Conservation (phyloP, 164 flowering plant genomes). For the Piper longum region DNA sequence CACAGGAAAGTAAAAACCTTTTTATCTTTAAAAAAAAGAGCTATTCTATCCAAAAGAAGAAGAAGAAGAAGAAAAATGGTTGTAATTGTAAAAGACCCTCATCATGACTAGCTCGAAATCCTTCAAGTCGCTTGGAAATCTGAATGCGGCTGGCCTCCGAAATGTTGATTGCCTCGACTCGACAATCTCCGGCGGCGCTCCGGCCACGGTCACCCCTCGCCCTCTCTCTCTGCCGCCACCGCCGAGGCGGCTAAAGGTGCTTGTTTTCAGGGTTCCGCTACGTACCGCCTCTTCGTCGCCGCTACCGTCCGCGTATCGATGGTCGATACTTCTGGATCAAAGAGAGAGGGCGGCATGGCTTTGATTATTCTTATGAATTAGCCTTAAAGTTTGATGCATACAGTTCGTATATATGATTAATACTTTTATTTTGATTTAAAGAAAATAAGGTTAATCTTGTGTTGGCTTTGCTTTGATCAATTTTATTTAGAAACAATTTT, state of each 20-base stretch:
- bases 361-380: too few relatives aligned
- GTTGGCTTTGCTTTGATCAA: too few relatives aligned
- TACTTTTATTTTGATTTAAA: too few relatives aligned
- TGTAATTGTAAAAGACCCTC: slow-evolving; percentile 9
- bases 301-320: not conserved
- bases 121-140: slow-evolving; percentile 16
- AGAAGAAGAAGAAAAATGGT: not conserved
- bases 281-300: not conserved
- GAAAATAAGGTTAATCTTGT: too few relatives aligned
- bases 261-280: too few relatives aligned
- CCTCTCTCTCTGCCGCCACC: not conserved
- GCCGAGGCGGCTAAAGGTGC: not conserved
- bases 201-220: not conserved
- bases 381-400: too few relatives aligned
- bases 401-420: too few relatives aligned
- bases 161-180: slow-evolving; percentile 12
- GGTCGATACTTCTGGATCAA: too few relatives aligned
- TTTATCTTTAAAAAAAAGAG: not conserved
- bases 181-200: not conserved
- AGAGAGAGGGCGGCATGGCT: too few relatives aligned
- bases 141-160: slow-evolving; percentile 23
- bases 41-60: not conserved
- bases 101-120: slow-evolving; percentile 14
- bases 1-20: too few relatives aligned
- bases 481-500: too few relatives aligned